Evolutionary conservation across 2,329 filamentous ascomycete species (phyloP).

Genomic region (Microsporum audouinii): DNA sequence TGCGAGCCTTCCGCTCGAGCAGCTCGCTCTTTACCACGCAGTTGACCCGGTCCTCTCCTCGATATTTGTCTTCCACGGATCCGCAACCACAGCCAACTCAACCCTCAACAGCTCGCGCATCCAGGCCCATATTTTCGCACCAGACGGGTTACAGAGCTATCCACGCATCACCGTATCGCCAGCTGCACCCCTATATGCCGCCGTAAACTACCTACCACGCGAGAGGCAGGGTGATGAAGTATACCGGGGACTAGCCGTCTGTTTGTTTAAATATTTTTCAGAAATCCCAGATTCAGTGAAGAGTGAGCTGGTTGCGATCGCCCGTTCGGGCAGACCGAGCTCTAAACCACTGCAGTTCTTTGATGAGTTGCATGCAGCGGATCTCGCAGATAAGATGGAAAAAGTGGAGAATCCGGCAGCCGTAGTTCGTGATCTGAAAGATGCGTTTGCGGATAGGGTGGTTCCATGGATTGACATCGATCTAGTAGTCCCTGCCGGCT

Average conservation of each 20-base stretch:
- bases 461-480: slow-evolving; percentile 80
- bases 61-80: slow-evolving; percentile 82
- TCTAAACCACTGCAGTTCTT: slow-evolving; percentile 62
- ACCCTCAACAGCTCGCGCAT: slow-evolving; percentile 84
- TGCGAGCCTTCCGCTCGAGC: slow-evolving; percentile 62
- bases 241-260: slow-evolving; percentile 81
- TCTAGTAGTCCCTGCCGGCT: slow-evolving; percentile 67
- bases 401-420: slow-evolving; percentile 66
- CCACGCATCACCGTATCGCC: slow-evolving; percentile 86
- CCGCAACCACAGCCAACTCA: slow-evolving; percentile 78
- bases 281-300: slow-evolving; percentile 73
- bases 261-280: slow-evolving; percentile 84
- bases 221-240: slow-evolving; percentile 94
- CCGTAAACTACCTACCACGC: slow-evolving; percentile 78
- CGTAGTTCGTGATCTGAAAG: slow-evolving; percentile 60
- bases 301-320: slow-evolving; percentile 49
- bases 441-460: slow-evolving; percentile 68
- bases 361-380: slow-evolving; percentile 82
- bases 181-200: slow-evolving; percentile 79
- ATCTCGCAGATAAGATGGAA: slow-evolving; percentile 74
- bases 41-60: slow-evolving; percentile 70
- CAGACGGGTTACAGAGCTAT: slow-evolving; percentile 81
- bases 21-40: slow-evolving; percentile 78
- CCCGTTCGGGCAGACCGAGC: slow-evolving; percentile 45
- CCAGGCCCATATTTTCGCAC: slow-evolving; percentile 82